Evolutionary conservation across 2,329 filamentous ascomycete species (phyloP).

Genomic region (Ophiostoma ips): DNA sequence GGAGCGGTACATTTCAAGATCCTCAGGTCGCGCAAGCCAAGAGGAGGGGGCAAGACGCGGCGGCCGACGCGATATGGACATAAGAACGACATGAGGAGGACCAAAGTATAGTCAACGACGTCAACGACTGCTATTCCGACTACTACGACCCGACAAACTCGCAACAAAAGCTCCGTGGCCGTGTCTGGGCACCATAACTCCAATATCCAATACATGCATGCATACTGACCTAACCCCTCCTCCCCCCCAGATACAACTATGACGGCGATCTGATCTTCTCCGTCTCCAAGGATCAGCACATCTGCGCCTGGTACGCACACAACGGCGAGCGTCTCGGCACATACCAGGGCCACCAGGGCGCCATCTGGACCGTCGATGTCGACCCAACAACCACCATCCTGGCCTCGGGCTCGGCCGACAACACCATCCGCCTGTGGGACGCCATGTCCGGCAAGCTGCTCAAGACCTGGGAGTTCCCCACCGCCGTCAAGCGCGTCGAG

Average conservation of each 20-base stretch:
- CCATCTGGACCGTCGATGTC: conserved; percentile 97
- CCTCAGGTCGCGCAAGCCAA: not conserved
- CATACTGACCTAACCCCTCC: not conserved
- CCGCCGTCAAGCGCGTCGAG: conserved; percentile 93
- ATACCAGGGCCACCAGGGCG: conserved; percentile 93
- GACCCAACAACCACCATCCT: conserved; percentile 85
- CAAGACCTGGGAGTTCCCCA: conserved; percentile 96
- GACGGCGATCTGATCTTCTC: conserved; percentile 60
- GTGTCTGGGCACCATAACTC: no score
- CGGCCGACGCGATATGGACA: not conserved
- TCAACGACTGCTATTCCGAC: no score
- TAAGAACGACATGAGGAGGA: not conserved
- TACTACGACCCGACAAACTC: no score
- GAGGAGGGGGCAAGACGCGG: not conserved
- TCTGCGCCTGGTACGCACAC: conserved; percentile 93
- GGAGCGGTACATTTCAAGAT: not conserved
- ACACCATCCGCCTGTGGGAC: conserved; percentile 96
- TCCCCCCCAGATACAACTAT: conserved; percentile 59
- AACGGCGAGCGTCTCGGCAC: conserved; percentile 96
- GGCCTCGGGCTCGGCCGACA: conserved; percentile 92
- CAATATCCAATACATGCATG: not conserved
- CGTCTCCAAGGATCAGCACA: conserved; percentile 34
- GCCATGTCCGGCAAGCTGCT: conserved; percentile 82
- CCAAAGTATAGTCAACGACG: no score
- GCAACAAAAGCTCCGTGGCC: no score